Percentiles rank a stretch among this genome's conserved stretches.
These are phyloP conservation scores for Amanita pallidorosea DNA, from an alignment of 768 basidiomycete genomes.

Conservation along the genomic window DNA sequence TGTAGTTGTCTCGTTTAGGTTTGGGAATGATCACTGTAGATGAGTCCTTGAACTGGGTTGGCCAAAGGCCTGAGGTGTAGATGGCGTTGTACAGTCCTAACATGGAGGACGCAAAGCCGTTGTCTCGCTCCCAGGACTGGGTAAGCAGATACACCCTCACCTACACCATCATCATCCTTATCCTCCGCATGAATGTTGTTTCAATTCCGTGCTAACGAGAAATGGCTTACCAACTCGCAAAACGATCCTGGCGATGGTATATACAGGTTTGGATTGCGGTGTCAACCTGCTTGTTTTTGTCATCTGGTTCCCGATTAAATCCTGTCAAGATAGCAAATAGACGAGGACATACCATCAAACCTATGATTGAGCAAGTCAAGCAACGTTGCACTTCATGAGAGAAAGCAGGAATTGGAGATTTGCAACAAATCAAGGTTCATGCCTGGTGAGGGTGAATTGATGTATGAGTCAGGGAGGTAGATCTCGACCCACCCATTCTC, in stretches of 20 bases:
- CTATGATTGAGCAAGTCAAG: conserved; percentile 39
- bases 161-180: conserved; percentile 45
- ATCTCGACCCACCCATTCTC: conserved; percentile 72
- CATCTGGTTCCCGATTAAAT: background rate
- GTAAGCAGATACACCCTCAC: conserved; percentile 35
- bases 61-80: too few relatives aligned
- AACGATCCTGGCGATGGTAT: conserved; percentile 59
- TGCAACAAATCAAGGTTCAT: conserved; percentile 19
- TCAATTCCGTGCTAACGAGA: background rate
- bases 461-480: conserved; percentile 58
- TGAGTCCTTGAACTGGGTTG: too few relatives aligned
- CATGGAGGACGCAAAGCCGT: too few relatives aligned
- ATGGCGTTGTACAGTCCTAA: too few relatives aligned
- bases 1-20: too few relatives aligned
- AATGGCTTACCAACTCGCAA: conserved; percentile 44
- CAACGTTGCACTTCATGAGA: conserved; percentile 61
- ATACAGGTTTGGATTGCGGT: conserved; percentile 39
- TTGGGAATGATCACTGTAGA: too few relatives aligned
- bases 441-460: conserved; percentile 24
- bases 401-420: conserved; percentile 47
- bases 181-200: conserved; percentile 88
- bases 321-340: background rate
- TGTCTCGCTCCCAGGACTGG: too few relatives aligned
- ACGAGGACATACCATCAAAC: conserved; percentile 16
- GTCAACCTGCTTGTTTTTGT: conserved; percentile 16